Base-by-base conservation (phyloP, 345 rosid genomes). In the Euphorbia lathyris region DNA sequence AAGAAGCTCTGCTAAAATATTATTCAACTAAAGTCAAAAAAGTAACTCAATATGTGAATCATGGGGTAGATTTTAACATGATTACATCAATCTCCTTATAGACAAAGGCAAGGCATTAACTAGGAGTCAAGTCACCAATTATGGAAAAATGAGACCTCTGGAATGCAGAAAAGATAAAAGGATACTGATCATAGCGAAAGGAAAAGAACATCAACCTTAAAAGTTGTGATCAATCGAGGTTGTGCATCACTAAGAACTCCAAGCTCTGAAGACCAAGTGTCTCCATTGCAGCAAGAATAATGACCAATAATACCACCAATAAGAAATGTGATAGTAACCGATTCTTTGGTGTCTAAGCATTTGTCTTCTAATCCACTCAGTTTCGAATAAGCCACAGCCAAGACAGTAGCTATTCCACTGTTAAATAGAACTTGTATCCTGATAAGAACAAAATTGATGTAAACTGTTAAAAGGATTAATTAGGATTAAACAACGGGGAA, bases 251-350 rank as follows among this genome's bases (percentile, higher is more conserved):
- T 95, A 57, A 95, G 99, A 58, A 91, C 86, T 65, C 99, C 99
- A 47, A 95, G 90, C 88, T 95, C 99, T 0, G 99, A 95, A 70
- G 99, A 95, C 99, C 97, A 95, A 23, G 99, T 95, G 71, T 95
- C 99, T 30, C 99, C 97, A 65, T 90, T 95, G 81, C 86, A 86
- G 70, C 96, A 95, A 11, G 85, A 84, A 71, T 95, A 95, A 32
- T 95, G 99, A 75, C 99, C 99, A 4, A 95, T 83, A 58, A 95
- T 75, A 67, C 96, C 99, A 65, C 97, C 99, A 30, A 91, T 79
- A 22, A 95, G 87, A 58, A 89, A 74, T 0, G 97, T 92, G 38
- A 82, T 32, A 22, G 67, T 40, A 63, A 66, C 48, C 0, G 97
- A 88, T 56, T 88, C 84, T 58, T 83, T 79, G 0, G 96, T 75